Evolutionary conservation across 306 rosid species (phyloP).

Genomic region (Corylus avellana): DNA sequence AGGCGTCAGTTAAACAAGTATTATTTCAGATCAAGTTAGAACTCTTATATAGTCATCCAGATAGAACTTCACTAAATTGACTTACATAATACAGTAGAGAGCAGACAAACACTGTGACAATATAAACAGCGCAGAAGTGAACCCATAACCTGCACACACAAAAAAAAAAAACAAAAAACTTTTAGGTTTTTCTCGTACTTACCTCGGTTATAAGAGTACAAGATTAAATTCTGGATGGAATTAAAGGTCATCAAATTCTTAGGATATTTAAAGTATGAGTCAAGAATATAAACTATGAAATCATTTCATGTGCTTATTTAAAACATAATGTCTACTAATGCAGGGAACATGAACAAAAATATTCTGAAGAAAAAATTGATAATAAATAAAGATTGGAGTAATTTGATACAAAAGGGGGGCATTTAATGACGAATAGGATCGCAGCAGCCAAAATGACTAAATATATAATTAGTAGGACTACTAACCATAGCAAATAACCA

Average conservation of each 20-base stretch:
- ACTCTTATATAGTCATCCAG: constrained; percentile 1
- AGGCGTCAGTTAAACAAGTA: constrained; percentile 17
- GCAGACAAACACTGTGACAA: constrained; percentile 75
- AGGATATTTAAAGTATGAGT: neutral
- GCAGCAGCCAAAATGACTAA: neutral
- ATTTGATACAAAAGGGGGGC: too few relatives aligned
- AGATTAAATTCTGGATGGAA: neutral
- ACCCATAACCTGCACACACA: constrained; percentile 69
- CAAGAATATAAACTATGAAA: neutral
- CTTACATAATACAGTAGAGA: constrained; percentile 77
- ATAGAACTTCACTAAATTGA: constrained; percentile 20
- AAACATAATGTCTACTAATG: neutral
- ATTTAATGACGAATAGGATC: neutral
- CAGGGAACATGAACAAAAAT: neutral
- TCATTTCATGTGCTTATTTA: neutral
- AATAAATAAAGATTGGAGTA: too few relatives aligned
- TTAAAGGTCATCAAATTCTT: neutral
- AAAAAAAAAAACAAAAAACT: constrained; percentile 1
- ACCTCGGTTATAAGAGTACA: neutral
- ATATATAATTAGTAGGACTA: neutral
- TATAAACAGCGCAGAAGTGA: constrained; percentile 87
- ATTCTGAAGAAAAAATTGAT: neutral
- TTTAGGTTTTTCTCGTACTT: neutral
- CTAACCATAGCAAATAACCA: neutral
- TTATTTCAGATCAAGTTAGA: constrained; percentile 8